Evolutionary conservation across 1,284 basidiomycete genomes (phyloP), one percentile per base, ranked within the genome.

Genomic region (Ceratobasidium sp.): DNA sequence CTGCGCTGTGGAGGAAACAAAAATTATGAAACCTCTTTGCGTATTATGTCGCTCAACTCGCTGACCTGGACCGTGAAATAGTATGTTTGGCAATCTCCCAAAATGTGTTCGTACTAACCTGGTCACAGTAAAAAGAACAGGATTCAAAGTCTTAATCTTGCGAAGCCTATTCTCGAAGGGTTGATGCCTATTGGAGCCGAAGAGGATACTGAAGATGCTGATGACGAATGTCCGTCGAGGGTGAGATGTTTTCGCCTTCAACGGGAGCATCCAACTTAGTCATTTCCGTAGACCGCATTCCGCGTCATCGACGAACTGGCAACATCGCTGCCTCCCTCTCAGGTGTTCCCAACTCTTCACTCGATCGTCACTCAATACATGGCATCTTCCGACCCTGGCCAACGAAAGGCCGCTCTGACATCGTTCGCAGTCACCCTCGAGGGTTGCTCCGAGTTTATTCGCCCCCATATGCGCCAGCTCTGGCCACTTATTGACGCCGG

Each of bases 391-490:
- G 89, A 96, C 76, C 85, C 92, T 69, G 82, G 86, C 77, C 82
- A 84, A 77, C 92, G 97, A 75, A 96, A 97, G 76, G 94, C 94
- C 61, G 97, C 96, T 7, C 91, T 99, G 83, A 94, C 98, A 80
- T 92, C 96, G 4, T 91, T 99, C 73, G 97, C 96, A 77, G 94
- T 99, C 61, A 88, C 91, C 60, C 95, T 99, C 73, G 97, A 99
- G 81, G 97, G 97, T 28, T 98, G 96, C 84, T 95, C 93, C 81
- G 95, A 99, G 83, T 99, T 86, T 83, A 98, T 99, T 86, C 94
- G 94, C 40, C 95, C 96, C 6, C 87, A 96, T 78, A 94, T 99
- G 86, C 83, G 83, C 77, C 87, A 73, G 36, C 89, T 99, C 58
- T 99, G 97, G 97, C 95, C 96, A 1, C 86, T 97, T 75, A 90